These are phyloP conservation scores for Mesembryanthemum crystallinum DNA, from an alignment of 148 eudicot genomes.

Conservation along the genomic window DNA sequence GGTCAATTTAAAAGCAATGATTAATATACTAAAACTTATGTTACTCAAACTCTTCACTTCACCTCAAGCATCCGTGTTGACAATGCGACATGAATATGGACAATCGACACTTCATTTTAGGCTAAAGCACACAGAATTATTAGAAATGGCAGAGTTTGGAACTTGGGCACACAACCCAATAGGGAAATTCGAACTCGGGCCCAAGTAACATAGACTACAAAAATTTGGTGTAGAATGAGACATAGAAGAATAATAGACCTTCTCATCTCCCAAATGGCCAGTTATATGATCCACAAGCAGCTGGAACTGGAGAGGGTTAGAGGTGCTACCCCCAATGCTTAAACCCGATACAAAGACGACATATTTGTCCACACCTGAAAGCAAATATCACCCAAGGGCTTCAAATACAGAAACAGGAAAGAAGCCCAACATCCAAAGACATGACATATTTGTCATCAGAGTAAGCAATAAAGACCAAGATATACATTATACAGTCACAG, in stretches of 20 bases:
- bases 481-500: too few relatives aligned
- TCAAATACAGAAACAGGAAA: constrained; percentile 8
- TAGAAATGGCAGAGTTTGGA: too few relatives aligned
- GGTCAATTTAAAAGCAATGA: constrained; percentile 25
- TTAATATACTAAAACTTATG: neutral
- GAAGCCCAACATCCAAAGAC: neutral
- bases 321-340: constrained; percentile 62
- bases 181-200: too few relatives aligned
- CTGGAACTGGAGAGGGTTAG: constrained; percentile 85
- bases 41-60: neutral
- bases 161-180: too few relatives aligned
- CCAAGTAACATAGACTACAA: neutral
- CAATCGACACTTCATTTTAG: too few relatives aligned
- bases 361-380: constrained; percentile 80
- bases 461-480: neutral
- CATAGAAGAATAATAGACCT: constrained; percentile 39
- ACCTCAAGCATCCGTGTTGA: too few relatives aligned
- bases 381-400: neutral
- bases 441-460: neutral
- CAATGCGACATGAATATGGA: too few relatives aligned
- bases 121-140: too few relatives aligned
- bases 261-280: constrained; percentile 93
- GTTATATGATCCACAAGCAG: constrained; percentile 92
- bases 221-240: constrained; percentile 5
- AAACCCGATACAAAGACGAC: constrained; percentile 81